Percentiles rank a stretch among this genome's conserved stretches.
Evolutionary conservation across 2,329 filamentous ascomycete species (phyloP).

Genomic region (Xylaria sp.): DNA sequence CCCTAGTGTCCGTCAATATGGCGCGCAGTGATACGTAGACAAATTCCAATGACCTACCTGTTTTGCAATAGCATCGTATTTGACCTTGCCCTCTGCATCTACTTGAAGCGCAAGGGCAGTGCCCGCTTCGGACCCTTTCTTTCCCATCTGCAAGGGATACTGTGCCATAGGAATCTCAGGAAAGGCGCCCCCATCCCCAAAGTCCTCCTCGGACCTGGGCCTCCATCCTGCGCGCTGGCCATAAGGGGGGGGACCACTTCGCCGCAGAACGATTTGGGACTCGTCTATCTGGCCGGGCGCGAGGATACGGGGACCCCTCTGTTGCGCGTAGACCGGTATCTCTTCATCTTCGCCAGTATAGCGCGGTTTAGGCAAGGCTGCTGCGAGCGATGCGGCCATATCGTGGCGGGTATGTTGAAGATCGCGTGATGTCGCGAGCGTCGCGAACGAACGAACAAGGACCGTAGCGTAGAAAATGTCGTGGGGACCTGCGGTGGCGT

Average conservation of each 20-base stretch:
- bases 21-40: not conserved
- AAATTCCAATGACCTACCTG: slow-evolving; percentile 49
- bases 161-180: slow-evolving; percentile 94
- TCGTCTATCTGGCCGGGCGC: slow-evolving; percentile 84
- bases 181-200: slow-evolving; percentile 95
- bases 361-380: slow-evolving; percentile 87
- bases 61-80: slow-evolving; percentile 94
- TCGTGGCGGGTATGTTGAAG: slow-evolving; percentile 35
- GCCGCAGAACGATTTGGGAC: slow-evolving; percentile 83
- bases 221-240: slow-evolving; percentile 91
- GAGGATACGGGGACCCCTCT: slow-evolving; percentile 84
- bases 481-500: not conserved
- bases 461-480: not conserved
- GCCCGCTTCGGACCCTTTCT: slow-evolving; percentile 76
- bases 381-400: slow-evolving; percentile 79
- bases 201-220: slow-evolving; percentile 88
- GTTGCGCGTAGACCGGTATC: slow-evolving; percentile 74
- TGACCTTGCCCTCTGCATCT: slow-evolving; percentile 90
- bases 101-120: slow-evolving; percentile 95
- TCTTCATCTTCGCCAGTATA: slow-evolving; percentile 93
- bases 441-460: slow-evolving; percentile 19
- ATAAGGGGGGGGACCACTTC: slow-evolving; percentile 86
- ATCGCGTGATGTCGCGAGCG: not conserved
- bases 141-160: slow-evolving; percentile 95
- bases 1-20: slow-evolving; percentile 61